Percentiles rank a stretch among this genome's conserved stretches.
Evolutionary conservation across 345 rosid genomes (phyloP).

Genomic region (Mallotus nudiflorus): DNA sequence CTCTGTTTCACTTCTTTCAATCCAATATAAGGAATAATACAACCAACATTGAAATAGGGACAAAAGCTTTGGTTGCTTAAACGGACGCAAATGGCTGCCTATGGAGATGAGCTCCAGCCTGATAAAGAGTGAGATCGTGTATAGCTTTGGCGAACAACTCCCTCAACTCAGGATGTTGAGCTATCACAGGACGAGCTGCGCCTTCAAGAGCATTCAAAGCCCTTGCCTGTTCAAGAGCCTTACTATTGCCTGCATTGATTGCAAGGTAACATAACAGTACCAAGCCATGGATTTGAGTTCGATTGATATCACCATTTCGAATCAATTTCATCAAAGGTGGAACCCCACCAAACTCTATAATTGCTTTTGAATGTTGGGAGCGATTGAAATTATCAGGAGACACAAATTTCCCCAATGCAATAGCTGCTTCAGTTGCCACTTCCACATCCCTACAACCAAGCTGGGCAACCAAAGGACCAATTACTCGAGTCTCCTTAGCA

Average conservation of each 20-base stretch:
- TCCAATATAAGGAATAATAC: too few relatives aligned
- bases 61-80: too few relatives aligned
- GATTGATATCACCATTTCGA: conserved; percentile 31
- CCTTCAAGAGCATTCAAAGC: conserved; percentile 50
- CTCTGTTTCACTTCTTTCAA: too few relatives aligned
- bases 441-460: conserved; percentile 34
- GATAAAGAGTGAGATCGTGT: conserved; percentile 51
- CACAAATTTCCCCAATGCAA: conserved; percentile 55
- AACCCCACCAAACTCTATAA: conserved; percentile 55
- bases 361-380: conserved; percentile 50
- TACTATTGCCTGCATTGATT: conserved; percentile 49
- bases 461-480: conserved; percentile 44
- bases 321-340: conserved; percentile 45
- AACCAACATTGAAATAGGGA: too few relatives aligned
- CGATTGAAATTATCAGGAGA: conserved; percentile 53
- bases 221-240: conserved; percentile 57
- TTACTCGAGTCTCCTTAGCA: conserved; percentile 48
- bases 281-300: conserved; percentile 40
- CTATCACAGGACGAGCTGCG: conserved; percentile 43
- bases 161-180: conserved; percentile 48
- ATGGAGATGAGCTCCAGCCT: conserved; percentile 14
- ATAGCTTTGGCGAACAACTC: conserved; percentile 49
- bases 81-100: background rate
- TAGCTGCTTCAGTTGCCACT: conserved; percentile 52
- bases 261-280: conserved; percentile 53